phyloP scores from a whole-genome alignment of 176 grass and related monocot genomes.

The Thinopyrum elongatum region DNA sequence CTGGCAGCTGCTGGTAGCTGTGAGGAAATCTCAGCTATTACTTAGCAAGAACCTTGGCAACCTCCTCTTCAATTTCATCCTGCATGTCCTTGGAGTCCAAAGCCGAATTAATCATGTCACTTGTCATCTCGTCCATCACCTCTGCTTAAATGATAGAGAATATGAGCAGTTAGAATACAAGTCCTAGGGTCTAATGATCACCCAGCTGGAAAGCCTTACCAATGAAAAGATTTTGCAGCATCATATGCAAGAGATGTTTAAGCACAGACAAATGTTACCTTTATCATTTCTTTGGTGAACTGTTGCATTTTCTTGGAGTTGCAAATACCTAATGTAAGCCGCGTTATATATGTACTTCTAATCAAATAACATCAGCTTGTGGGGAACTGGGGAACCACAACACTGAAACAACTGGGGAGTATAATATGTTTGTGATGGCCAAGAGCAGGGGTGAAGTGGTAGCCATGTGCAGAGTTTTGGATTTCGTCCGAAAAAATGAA shows the following conservation, averaged over 20 bases:
- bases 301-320: constrained; percentile 53
- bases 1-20: constrained; percentile 79
- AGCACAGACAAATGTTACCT: constrained; percentile 44
- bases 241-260: neutral
- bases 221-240: neutral
- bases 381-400: no score
- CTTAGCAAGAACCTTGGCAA: constrained; percentile 85
- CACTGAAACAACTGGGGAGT: no score
- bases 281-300: constrained; percentile 96
- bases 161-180: neutral
- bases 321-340: no score
- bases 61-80: constrained; percentile 92
- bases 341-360: no score
- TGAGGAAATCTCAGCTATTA: constrained; percentile 69
- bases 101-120: constrained; percentile 81
- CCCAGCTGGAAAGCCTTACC: neutral
- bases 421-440: no score
- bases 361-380: no score
- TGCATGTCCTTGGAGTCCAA: constrained; percentile 94
- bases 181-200: neutral
- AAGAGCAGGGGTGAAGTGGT: no score
- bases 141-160: constrained; percentile 54
- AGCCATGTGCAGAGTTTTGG: no score
- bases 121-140: constrained; percentile 96
- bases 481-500: neutral